Evolutionary conservation across 169 alveolate genomes (phyloP).

Genomic region (Theileria annulata): DNA sequence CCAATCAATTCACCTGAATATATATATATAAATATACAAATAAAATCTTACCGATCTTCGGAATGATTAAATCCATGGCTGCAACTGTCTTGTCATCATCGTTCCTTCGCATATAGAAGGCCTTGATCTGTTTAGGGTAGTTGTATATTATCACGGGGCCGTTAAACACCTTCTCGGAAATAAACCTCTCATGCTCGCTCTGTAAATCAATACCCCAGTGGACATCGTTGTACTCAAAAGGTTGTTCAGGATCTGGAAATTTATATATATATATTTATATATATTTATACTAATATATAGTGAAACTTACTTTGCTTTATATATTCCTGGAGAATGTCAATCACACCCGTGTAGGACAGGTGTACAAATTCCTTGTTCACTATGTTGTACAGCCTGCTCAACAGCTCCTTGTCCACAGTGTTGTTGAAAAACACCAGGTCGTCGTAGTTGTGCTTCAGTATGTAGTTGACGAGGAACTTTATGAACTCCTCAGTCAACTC

Average conservation of each 20-base stretch:
- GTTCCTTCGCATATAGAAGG: slow-evolving; percentile 93
- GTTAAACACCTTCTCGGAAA: slow-evolving; percentile 93
- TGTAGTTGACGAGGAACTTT: slow-evolving; percentile 90
- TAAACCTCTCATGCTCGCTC: slow-evolving; percentile 95
- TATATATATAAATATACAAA: background rate
- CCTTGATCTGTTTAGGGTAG: slow-evolving; percentile 97
- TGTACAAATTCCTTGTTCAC: slow-evolving; percentile 90
- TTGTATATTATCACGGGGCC: slow-evolving; percentile 96
- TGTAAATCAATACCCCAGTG: slow-evolving; percentile 97
- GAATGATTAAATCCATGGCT: slow-evolving; percentile 96
- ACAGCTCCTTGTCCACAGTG: slow-evolving; percentile 87
- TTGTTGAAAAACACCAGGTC: slow-evolving; percentile 89
- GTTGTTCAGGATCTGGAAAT: slow-evolving; percentile 3
- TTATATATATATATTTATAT: background rate
- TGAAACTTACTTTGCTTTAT: slow-evolving; percentile 60
- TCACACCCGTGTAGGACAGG: slow-evolving; percentile 96
- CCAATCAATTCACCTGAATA: slow-evolving; percentile 95
- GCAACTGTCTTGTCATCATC: slow-evolving; percentile 95
- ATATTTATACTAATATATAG: slow-evolving; percentile 36
- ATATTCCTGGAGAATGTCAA: slow-evolving; percentile 83
- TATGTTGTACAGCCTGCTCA: slow-evolving; percentile 83
- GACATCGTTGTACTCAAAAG: slow-evolving; percentile 63
- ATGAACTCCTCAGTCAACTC: slow-evolving; percentile 95
- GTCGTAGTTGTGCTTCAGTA: slow-evolving; percentile 88
- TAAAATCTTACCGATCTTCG: slow-evolving; percentile 76